Percentiles rank a stretch among this genome's conserved stretches.
phyloP scores from a whole-genome alignment of 1,139 yeast genomes.

The Lodderomyces jiufengensis region DNA sequence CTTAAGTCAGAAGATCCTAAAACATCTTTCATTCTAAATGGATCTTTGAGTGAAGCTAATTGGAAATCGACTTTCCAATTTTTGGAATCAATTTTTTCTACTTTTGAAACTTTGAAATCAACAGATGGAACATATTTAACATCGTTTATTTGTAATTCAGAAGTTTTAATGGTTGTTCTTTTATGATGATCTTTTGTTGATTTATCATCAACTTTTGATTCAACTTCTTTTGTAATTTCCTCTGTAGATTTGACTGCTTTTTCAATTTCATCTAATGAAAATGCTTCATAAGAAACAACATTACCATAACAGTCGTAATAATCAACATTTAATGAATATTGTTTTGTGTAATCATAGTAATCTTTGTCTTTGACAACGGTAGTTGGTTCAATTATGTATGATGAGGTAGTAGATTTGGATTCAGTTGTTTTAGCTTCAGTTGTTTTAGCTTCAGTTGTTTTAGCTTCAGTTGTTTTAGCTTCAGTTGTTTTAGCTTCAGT shows the following conservation, averaged over 20 bases:
- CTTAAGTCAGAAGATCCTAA: too few relatives aligned
- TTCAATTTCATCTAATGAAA: background rate
- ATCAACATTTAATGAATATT: too few relatives aligned
- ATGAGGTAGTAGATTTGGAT: background rate
- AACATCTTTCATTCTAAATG: background rate
- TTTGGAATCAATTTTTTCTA: background rate
- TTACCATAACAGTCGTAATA: too few relatives aligned
- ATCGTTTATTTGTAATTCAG: too few relatives aligned
- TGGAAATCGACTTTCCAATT: constrained; percentile 2
- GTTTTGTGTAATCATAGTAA: too few relatives aligned
- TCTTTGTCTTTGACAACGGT: too few relatives aligned
- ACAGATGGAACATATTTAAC: background rate
- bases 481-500: background rate
- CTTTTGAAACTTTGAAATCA: constrained; percentile 1
- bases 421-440: background rate
- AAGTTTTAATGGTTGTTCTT: background rate
- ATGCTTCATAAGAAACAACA: too few relatives aligned
- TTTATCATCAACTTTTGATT: background rate
- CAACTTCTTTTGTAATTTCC: background rate
- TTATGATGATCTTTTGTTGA: background rate
- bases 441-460: background rate
- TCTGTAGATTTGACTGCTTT: background rate
- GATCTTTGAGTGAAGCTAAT: background rate
- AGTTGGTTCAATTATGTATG: too few relatives aligned
- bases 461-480: background rate